Evolutionary conservation across 2,329 filamentous ascomycete species (phyloP), one percentile per base, ranked within the genome.

Genomic region (Microthyrium microscopicum): DNA sequence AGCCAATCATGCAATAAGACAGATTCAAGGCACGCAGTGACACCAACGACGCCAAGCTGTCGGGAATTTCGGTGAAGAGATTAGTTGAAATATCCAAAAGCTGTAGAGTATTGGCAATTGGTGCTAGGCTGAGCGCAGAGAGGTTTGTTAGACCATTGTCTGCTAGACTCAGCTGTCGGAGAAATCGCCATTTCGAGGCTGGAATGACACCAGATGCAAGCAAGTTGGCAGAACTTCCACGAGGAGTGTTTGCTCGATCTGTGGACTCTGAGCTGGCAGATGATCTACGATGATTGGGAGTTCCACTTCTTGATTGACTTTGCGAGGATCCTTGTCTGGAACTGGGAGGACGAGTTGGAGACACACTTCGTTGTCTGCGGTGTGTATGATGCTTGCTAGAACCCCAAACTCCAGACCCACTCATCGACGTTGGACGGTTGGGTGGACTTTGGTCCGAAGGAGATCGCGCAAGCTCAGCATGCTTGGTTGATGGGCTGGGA

Each of bases 1-100:
- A 89, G 45, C 87, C 81, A 41, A 98, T 95, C 85, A 95, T 94
- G 64, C 87, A 95, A 47, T 92, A 80, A 4, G 87, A 92, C 18
- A 98, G 65, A 47, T 98, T 95, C 34, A 98, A 61, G 17, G 89
- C 85, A 42, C 85, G 75, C n/a, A 98, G 68, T 19, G 83, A 77
- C 15, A 83, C 84, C 37, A 98, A 62, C 7, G 73, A 80, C 9
- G 85, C 78, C 37, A 98, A 61, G 46, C 81, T 89, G 52, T 95
- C 89, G 1, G 89, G 89, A 34, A 95, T 78, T 52, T 94, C 81
- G n/a, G 73, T 75, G 53, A 98, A 92, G 20, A 93, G 71, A 48
- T 98, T 98, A 32, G 74, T 75, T 1, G 89, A 95, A 29, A 98
- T 62, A 52, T 98, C 89, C 34, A 98, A 66, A 1, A 89, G 95